Evolutionary conservation across 768 basidiomycete genomes (phyloP), one percentile per base, ranked within the genome.

Genomic region (Amanita muscaria): DNA sequence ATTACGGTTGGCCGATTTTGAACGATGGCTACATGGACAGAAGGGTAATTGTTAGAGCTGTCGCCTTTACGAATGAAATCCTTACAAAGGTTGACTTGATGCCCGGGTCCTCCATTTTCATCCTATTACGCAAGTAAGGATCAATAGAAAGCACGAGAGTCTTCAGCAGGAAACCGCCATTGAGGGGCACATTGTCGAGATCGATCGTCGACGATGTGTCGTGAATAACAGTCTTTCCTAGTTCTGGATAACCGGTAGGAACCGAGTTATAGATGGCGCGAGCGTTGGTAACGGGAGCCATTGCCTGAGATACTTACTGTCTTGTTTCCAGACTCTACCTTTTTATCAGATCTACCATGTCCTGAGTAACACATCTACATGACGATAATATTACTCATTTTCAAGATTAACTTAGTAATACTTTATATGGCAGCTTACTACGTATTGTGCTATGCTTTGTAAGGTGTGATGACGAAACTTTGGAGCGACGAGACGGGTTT

Each of bases 101-200:
- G 23, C 5, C 10, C 12, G 8, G n/a, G 15, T 7, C 48, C 0
- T 63, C 53, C 6, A 42, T 48, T 6, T 64, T 54, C 74, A 78
- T 73, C 25, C 55, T 53, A 41, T 57, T 57, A 16, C 67, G 49
- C 58, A 71, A 49, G 52, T 70, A 70, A 1, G 70, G 68, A 46
- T 73, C 71, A 30, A 72, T 52, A 1, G 69, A 68, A 4, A 73
- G 53, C 1, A 64, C 65, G 12, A 80, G 64, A 0, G 66, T 66
- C 56, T 79, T 80, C 51, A 77, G 35, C 6, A 80, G 53, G 44
- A 76, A 53, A 0, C 73, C 72, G 0, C 72, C 71, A 15, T 73
- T 56, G 32, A 76, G 55, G 1, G 66, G 55, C 1, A 65, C 66
- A 22, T 53, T 67, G 14, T 76, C 72, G 15, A 69, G 51, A 50